phyloP scores from a whole-genome alignment of 140 eudicot genomes.

The Flaveria floridana region DNA sequence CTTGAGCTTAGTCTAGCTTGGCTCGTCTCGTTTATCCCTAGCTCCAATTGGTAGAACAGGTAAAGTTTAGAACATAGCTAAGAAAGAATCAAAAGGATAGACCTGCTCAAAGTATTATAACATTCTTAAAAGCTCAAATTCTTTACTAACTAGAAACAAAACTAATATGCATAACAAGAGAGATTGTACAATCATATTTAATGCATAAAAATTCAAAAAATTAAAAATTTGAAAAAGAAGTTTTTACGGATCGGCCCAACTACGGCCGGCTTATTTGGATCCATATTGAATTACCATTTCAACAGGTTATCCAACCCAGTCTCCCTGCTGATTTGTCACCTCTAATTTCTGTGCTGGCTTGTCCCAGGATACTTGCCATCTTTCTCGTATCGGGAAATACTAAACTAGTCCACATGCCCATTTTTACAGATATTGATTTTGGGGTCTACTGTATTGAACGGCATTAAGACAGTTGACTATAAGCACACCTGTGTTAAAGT shows the following conservation, averaged over 20 bases:
- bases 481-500: not conserved
- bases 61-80: not conserved
- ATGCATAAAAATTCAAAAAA: not conserved
- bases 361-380: conserved; percentile 3
- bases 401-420: not conserved
- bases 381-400: not conserved
- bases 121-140: not conserved
- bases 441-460: not conserved
- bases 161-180: not conserved
- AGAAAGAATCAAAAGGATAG: not conserved
- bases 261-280: not conserved
- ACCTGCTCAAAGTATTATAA: not conserved
- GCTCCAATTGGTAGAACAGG: not conserved
- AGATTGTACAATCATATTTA: not conserved
- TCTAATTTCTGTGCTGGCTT: not conserved
- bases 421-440: not conserved
- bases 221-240: not conserved
- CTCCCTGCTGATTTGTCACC: not conserved
- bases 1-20: not conserved
- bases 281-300: not conserved
- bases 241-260: not conserved
- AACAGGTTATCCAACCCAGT: not conserved
- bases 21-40: not conserved
- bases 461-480: conserved; percentile 6
- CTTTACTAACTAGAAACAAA: not conserved